Evolutionary conservation across 148 eudicot species (phyloP).

Genomic region (Persicaria tinctoria): DNA sequence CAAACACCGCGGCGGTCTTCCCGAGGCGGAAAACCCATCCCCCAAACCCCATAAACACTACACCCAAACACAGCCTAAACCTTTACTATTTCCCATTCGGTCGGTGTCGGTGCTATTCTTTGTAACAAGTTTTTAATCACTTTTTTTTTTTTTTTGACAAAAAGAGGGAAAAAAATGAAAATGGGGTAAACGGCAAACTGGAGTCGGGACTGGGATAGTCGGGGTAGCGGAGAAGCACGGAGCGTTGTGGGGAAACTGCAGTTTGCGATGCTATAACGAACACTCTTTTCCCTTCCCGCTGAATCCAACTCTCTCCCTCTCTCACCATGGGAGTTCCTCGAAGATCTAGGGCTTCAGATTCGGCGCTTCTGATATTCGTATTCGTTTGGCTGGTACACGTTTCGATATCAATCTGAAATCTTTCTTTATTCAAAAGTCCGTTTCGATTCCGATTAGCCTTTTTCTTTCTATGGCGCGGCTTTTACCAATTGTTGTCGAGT

Average conservation of each 20-base stretch:
- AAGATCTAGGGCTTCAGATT: constrained; percentile 10
- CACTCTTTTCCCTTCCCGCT: constrained; percentile 11
- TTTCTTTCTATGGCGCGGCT: background rate
- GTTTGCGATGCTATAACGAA: constrained; percentile 10
- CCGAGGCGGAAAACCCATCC: no score
- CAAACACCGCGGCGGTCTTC: no score
- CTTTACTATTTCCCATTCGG: no score
- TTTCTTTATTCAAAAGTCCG: background rate
- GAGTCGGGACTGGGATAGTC: background rate
- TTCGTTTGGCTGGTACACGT: constrained; percentile 17
- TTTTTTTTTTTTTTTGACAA: background rate
- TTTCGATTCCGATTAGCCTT: background rate
- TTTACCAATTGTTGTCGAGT: background rate
- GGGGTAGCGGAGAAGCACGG: background rate
- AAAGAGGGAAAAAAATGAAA: background rate
- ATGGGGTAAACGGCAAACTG: background rate
- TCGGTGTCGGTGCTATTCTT: constrained; percentile 3
- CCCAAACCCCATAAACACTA: no score
- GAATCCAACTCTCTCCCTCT: constrained; percentile 8
- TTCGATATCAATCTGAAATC: constrained; percentile 3
- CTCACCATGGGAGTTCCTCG: constrained; percentile 17
- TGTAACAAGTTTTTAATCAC: background rate
- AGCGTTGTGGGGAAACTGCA: background rate
- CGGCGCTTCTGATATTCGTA: background rate
- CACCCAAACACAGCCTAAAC: no score